A percentile compares a stretch with the other conserved stretches of the same genome.
These are phyloP conservation scores for Dactylellina cionopaga DNA, from an alignment of 2,329 filamentous ascomycete species.

Conservation along the genomic window DNA sequence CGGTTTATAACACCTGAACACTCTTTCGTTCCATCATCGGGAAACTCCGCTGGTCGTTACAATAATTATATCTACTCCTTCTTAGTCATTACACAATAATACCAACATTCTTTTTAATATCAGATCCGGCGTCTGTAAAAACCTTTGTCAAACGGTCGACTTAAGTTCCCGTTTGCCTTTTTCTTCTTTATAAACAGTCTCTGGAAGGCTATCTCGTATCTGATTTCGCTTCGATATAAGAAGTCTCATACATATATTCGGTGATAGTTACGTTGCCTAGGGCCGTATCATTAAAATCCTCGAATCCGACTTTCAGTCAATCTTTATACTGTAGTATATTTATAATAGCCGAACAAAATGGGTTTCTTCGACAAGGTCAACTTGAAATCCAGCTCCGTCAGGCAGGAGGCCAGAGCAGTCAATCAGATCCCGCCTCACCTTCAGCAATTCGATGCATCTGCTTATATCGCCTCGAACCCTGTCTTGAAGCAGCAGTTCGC, in stretches of 20 bases:
- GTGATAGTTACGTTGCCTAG: conserved; percentile 26
- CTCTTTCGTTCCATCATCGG: neutral
- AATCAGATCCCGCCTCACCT: conserved; percentile 46
- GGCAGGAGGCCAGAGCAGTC: conserved; percentile 34
- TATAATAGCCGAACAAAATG: conserved; percentile 22
- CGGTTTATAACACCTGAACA: neutral
- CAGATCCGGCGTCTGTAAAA: neutral
- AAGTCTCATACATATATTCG: conserved; percentile 1
- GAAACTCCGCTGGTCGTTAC: conserved; percentile 7
- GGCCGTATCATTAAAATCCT: conserved; percentile 19
- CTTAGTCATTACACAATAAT: too few relatives aligned
- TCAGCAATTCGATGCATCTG: conserved; percentile 50
- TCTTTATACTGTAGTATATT: neutral
- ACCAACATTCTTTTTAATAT: conserved; percentile 4
- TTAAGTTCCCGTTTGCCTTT: conserved; percentile 23
- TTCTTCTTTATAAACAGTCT: conserved; percentile 20
- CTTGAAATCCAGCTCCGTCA: conserved; percentile 46
- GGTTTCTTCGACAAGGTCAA: conserved; percentile 51
- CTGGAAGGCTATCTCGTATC: conserved; percentile 24
- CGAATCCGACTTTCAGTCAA: neutral
- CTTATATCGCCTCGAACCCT: conserved; percentile 51
- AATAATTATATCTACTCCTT: neutral
- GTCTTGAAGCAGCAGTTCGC: conserved; percentile 48
- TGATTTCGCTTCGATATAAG: neutral
- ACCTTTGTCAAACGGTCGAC: conserved; percentile 14